Conservation (phyloP, 768 basidiomycete species). For the Kwoniella sp. region DNA sequence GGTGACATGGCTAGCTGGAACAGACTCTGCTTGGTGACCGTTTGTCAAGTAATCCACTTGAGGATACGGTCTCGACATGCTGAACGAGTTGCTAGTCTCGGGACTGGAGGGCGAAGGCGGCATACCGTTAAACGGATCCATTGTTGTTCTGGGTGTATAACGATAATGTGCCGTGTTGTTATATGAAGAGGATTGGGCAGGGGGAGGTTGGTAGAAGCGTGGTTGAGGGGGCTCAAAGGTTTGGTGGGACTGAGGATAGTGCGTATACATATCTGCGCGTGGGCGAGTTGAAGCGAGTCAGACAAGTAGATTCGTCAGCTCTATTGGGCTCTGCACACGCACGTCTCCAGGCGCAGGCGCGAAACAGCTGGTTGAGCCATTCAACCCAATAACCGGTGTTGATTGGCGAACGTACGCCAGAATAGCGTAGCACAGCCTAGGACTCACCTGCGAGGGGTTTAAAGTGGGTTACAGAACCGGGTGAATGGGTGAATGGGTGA, state of each 20-base stretch:
- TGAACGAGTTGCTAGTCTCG: not conserved
- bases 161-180: conserved; percentile 1
- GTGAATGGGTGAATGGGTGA: not conserved
- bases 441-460: conserved; percentile 12
- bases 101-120: conserved; percentile 20
- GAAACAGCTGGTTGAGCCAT: not conserved
- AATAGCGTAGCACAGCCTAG: not conserved
- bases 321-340: not conserved
- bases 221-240: conserved; percentile 12
- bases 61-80: conserved; percentile 13
- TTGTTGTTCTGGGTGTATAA: conserved; percentile 11
- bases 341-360: not conserved
- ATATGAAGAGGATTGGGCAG: conserved; percentile 13
- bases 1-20: conserved; percentile 19
- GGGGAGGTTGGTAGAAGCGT: conserved; percentile 22
- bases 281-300: conserved; percentile 4
- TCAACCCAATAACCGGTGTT: not conserved
- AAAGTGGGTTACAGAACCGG: conserved; percentile 9
- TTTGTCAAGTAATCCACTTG: not conserved
- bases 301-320: not conserved
- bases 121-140: conserved; percentile 21
- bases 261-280: conserved; percentile 23
- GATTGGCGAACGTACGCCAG: conserved; percentile 5
- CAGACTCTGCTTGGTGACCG: not conserved
- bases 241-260: conserved; percentile 12